These are phyloP conservation scores for Tanozyma kutaoensis DNA, from an alignment of 805 yeast species.

Conservation along the genomic window DNA sequence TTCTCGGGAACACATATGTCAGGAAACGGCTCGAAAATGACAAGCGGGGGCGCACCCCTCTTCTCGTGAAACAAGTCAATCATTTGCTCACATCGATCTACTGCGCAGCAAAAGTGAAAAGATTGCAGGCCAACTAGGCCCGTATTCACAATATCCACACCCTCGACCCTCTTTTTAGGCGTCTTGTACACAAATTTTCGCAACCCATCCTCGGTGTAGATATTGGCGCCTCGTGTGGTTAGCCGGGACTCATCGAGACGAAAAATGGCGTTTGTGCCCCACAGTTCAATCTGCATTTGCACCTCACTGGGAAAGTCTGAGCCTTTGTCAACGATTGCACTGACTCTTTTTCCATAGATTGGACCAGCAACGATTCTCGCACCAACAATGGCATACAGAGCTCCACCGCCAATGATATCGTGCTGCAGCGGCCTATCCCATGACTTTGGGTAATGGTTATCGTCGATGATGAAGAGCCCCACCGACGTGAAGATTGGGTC, in stretches of 20 bases:
- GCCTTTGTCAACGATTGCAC: constrained; percentile 74
- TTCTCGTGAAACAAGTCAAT: constrained; percentile 15
- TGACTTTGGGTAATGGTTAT: constrained; percentile 44
- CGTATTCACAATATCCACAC: constrained; percentile 35
- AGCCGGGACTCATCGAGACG: constrained; percentile 37
- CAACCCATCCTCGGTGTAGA: constrained; percentile 49
- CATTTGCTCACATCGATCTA: constrained; percentile 42
- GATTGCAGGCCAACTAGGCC: constrained; percentile 25
- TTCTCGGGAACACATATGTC: constrained; percentile 49
- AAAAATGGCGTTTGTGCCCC: constrained; percentile 51
- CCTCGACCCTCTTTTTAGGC: constrained; percentile 46
- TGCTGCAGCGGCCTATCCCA: constrained; percentile 17
- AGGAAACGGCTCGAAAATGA: constrained; percentile 84
- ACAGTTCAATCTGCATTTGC: constrained; percentile 30
- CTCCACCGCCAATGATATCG: constrained; percentile 82
- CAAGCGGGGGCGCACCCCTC: no score
- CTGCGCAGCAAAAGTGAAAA: constrained; percentile 66
- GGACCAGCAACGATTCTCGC: constrained; percentile 41
- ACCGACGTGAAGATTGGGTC: constrained; percentile 45
- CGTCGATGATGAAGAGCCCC: constrained; percentile 90
- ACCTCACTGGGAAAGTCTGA: constrained; percentile 51
- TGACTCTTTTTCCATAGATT: constrained; percentile 21
- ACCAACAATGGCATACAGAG: constrained; percentile 69
- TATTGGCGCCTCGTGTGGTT: constrained; percentile 77
- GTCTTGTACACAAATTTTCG: constrained; percentile 44